Evolutionary conservation across 768 basidiomycete species (phyloP), one percentile per base, ranked within the genome.

Genomic region (Pleurotus giganteus): DNA sequence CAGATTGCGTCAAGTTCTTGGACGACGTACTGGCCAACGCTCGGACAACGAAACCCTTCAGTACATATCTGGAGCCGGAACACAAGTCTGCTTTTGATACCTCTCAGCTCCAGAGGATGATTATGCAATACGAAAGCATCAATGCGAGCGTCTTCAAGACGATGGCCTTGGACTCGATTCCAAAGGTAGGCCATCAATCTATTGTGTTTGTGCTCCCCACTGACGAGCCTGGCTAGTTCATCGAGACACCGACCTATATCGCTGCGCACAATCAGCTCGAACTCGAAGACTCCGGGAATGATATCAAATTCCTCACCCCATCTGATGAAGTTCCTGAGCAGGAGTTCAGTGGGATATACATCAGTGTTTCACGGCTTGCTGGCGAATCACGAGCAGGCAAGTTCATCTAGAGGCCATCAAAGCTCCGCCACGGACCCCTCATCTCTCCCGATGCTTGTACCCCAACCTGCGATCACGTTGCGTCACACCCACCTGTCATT

Each of bases 111-210:
- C 94, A 96, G 73, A 90, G 83, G 43, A 89, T 98, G 81, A 91
- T 99, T 61, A 77, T 83, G 60, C 71, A 98, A 61, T 99, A 98
- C 69, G 95, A 95, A 69, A 84, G 94, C 54, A 99, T 99, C 54
- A 96, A 98, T 72, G 88, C 81, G n/a, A 94, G 98, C 65, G 94
- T 98, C 60, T 98, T 98, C 78, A 83, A 96, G 47, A 68, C 98
- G 63, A 96, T 99, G 91, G 94, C 97, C 15, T 96, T 94, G 55
- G 97, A 99, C 70, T 98, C 96, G 5, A 89, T 99, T 17, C 97
- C 97, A 12, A 96, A 96, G 80, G 91, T 91, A 62, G 23, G 76
- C 62, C 15, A 29, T 21, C 41, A 12, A 9, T 62, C 24, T 17
- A 47, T 31, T 17, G 41, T 45, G 29, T 8, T 52, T 24, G 47